These are phyloP conservation scores for Athelia sp. DNA, from an alignment of 1,284 basidiomycete species.

Conservation along the genomic window DNA sequence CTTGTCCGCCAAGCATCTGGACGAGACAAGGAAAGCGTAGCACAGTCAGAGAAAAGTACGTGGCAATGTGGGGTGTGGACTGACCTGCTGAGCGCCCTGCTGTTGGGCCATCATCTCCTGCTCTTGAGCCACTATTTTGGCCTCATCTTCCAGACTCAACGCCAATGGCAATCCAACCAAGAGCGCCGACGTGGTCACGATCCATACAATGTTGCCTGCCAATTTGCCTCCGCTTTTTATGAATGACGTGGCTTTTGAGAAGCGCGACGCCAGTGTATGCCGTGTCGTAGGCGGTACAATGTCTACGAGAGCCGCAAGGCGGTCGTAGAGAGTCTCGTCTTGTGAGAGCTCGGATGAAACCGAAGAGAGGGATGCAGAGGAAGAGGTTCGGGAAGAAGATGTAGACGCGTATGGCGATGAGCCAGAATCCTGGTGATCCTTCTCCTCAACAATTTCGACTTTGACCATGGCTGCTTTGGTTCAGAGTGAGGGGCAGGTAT, in stretches of 20 bases:
- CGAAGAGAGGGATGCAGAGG: conserved; percentile 71
- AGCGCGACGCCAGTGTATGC: conserved; percentile 60
- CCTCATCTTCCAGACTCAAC: conserved; percentile 92
- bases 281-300: conserved; percentile 92
- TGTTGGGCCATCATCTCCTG: conserved; percentile 93
- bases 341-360: conserved; percentile 60
- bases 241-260: conserved; percentile 58
- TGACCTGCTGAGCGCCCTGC: conserved; percentile 85
- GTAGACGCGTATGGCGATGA: conserved; percentile 66
- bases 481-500: not conserved
- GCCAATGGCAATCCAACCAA: conserved; percentile 92
- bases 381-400: conserved; percentile 61
- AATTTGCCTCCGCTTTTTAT: conserved; percentile 65
- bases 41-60: conserved; percentile 10
- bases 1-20: conserved; percentile 57
- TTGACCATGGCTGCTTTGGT: conserved; percentile 59
- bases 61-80: conserved; percentile 21
- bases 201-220: conserved; percentile 89
- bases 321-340: conserved; percentile 86
- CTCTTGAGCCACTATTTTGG: conserved; percentile 91
- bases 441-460: conserved; percentile 78
- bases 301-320: conserved; percentile 88
- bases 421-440: conserved; percentile 39
- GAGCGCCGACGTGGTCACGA: conserved; percentile 90
- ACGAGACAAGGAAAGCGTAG: no score